Evolutionary conservation across 2,329 filamentous ascomycete species (phyloP).

Genomic region (Purpureocillium takamizusanense): DNA sequence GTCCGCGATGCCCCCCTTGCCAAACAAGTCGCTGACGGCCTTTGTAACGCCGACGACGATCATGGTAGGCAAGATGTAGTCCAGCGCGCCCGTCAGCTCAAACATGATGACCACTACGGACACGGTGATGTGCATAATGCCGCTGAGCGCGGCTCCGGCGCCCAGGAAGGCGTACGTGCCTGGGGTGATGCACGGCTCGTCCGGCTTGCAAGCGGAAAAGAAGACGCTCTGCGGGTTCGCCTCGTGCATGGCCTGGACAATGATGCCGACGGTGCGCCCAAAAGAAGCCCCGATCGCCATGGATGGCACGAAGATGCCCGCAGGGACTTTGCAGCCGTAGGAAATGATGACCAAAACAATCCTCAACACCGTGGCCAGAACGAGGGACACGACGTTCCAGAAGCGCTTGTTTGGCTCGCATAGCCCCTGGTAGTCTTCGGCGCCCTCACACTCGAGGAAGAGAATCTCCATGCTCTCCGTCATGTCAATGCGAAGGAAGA

Average conservation of each 20-base stretch:
- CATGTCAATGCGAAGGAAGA: conserved; percentile 94
- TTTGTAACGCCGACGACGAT: conserved; percentile 97
- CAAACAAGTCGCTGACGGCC: conserved; percentile 79
- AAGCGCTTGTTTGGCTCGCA: conserved; percentile 73
- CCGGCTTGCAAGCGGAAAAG: conserved; percentile 81
- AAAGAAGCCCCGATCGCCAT: conserved; percentile 97
- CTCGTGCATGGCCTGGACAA: conserved; percentile 84
- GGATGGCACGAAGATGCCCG: conserved; percentile 94
- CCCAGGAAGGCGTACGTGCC: conserved; percentile 95
- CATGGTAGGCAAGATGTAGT: conserved; percentile 97
- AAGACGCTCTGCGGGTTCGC: conserved; percentile 73
- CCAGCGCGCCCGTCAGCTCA: conserved; percentile 91
- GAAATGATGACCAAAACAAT: conserved; percentile 86
- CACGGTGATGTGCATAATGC: conserved; percentile 97
- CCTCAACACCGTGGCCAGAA: conserved; percentile 71
- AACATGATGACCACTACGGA: conserved; percentile 99
- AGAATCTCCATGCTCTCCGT: conserved; percentile 98
- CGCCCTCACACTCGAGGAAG: conserved; percentile 86
- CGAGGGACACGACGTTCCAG: conserved; percentile 69
- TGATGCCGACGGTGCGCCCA: conserved; percentile 85
- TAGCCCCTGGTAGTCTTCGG: conserved; percentile 79
- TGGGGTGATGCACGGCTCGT: conserved; percentile 92
- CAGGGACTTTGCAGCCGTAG: conserved; percentile 95
- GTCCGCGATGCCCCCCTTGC: conserved; percentile 94
- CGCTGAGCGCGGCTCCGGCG: conserved; percentile 81